These are phyloP conservation scores for Populus hybrid DNA, from an alignment of 441 rosid species.

Conservation along the genomic window DNA sequence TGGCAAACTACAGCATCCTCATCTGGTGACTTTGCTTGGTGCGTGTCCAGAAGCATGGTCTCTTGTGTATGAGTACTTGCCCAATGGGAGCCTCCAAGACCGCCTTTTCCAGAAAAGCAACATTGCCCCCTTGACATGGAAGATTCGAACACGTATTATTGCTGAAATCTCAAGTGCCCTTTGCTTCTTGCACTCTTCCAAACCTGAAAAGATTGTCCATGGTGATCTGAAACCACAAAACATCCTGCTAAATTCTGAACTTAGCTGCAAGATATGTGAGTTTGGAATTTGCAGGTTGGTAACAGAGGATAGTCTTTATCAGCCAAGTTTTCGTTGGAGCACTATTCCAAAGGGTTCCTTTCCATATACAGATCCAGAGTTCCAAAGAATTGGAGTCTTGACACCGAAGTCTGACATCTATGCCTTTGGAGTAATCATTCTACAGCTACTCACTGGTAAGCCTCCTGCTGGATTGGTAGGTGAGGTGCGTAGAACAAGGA, in stretches of 20 bases:
- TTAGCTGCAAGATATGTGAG: constrained; percentile 68
- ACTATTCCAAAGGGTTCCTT: constrained; percentile 52
- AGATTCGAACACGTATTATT: constrained; percentile 45
- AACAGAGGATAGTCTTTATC: constrained; percentile 36
- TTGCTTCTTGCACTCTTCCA: constrained; percentile 68
- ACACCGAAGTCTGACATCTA: constrained; percentile 63
- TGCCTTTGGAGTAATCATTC: constrained; percentile 58
- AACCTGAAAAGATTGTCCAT: constrained; percentile 68
- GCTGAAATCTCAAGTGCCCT: constrained; percentile 68
- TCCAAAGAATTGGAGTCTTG: constrained; percentile 45
- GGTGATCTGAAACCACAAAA: constrained; percentile 71
- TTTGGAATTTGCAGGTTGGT: constrained; percentile 63
- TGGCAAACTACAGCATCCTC: constrained; percentile 66
- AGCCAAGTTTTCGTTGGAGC: constrained; percentile 34
- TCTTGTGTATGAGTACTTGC: constrained; percentile 59
- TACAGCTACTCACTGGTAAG: constrained; percentile 63
- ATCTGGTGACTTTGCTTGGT: constrained; percentile 68
- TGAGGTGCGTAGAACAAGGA: constrained; percentile 52
- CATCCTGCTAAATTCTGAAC: constrained; percentile 56
- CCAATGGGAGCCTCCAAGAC: constrained; percentile 67
- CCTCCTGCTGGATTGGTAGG: constrained; percentile 49
- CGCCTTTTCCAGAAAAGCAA: constrained; percentile 47
- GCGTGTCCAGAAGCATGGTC: constrained; percentile 71
- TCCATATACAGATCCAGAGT: constrained; percentile 65
- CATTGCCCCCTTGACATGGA: constrained; percentile 52